A percentile compares a stretch with the other conserved stretches of the same genome.
Conservation (phyloP, 352 stramenopile species). For the Aphanomyces cochlioides region DNA sequence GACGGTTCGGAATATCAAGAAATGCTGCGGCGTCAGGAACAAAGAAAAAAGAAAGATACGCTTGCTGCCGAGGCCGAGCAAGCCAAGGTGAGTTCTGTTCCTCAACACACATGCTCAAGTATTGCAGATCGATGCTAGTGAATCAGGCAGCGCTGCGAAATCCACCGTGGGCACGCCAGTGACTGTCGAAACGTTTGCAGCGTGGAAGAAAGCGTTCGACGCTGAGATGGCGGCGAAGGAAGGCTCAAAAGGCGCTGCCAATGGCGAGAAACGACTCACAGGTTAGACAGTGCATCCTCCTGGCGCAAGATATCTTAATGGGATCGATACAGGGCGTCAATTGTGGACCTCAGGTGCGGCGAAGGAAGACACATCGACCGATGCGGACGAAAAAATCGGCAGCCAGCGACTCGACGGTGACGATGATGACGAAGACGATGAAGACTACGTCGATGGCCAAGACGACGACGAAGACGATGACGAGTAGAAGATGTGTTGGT, state of each 20-base stretch:
- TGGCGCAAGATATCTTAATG: background rate
- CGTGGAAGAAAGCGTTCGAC: slow-evolving; percentile 71
- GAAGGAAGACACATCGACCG: slow-evolving; percentile 45
- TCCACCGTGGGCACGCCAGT: slow-evolving; percentile 68
- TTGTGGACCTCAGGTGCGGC: slow-evolving; percentile 73
- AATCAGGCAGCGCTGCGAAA: slow-evolving; percentile 35
- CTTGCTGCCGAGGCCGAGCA: slow-evolving; percentile 51
- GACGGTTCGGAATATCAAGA: slow-evolving; percentile 86
- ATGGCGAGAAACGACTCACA: slow-evolving; percentile 59
- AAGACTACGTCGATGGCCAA: slow-evolving; percentile 44
- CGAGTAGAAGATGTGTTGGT: background rate
- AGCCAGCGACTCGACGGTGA: slow-evolving; percentile 70
- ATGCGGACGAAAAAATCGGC: slow-evolving; percentile 45
- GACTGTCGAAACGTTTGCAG: slow-evolving; percentile 68
- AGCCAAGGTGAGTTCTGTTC: slow-evolving; percentile 2
- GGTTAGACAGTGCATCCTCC: slow-evolving; percentile 34
- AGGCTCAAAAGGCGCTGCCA: slow-evolving; percentile 60
- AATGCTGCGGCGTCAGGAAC: slow-evolving; percentile 80
- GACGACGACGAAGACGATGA: slow-evolving; percentile 44
- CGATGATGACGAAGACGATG: slow-evolving; percentile 72
- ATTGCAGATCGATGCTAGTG: slow-evolving; percentile 28
- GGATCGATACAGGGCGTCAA: slow-evolving; percentile 40
- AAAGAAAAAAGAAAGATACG: slow-evolving; percentile 76
- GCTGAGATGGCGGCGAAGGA: slow-evolving; percentile 52
- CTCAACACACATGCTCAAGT: background rate